Evolutionary conservation across 805 yeast genomes (phyloP), one percentile per base, ranked within the genome.

Genomic region (Lipomyces yamanashiensis): DNA sequence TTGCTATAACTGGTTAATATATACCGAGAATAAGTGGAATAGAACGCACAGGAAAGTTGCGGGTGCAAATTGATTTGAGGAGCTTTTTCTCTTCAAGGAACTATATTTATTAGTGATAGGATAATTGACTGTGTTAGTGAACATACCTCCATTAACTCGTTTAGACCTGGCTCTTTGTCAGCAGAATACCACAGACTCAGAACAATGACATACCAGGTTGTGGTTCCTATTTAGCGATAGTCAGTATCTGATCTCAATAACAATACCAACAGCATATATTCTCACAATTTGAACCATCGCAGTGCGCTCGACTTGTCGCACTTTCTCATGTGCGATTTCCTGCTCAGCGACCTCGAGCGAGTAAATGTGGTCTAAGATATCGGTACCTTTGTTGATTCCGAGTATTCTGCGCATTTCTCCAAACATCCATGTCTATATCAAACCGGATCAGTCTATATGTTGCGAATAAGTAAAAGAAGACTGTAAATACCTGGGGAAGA

Each of bases 391-490:
- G 13, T 71, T 72, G 10, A 86, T 78, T 0, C 86, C 85, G 28
- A 87, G 75, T 0, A 86, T 86, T 21, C 79, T 77, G 61, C 90
- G 78, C 90, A 87, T 87, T 53, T 84, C 84, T 12, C 74, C 81
- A 37, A 62, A 52, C 49, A 44, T 51, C 54, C 61, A 58, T 15
- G 57, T 48, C 53, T 51, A 23, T 23, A 21, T n/a, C 8, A 7
- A n/a, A 23, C 21, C 10, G 19, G 6, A 54, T 47, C 37, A 9
- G 54, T 9, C 10, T 37, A 9, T 17, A 2, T 23, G 5, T 41
- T 37, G 19, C 13, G 13, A 23, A 28, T 17, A 23, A 19, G 10
- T n/a, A 40, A 10, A 36, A 15, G 8, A 13, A 21, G 17, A 2
- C 12, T 45, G 15, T 10, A 13, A 51, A 33, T 45, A 63, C 68